These are phyloP conservation scores for Sarocladiaceae sp. DNA, from an alignment of 2,329 filamentous ascomycete species.

Conservation along the genomic window DNA sequence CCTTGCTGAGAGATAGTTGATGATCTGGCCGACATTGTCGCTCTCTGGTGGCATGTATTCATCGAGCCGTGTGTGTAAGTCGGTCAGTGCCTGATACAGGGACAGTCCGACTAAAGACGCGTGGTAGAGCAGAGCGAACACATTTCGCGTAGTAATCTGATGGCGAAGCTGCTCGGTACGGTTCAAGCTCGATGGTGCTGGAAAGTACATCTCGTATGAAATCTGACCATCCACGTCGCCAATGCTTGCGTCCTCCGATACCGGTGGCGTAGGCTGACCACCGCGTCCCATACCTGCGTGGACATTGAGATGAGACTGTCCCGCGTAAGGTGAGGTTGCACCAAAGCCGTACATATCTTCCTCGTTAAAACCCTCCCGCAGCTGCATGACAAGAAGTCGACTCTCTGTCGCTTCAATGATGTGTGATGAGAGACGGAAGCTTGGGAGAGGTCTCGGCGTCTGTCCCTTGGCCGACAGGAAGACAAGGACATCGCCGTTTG, in stretches of 20 bases:
- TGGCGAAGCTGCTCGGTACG: conserved; percentile 46
- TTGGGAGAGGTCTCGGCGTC: conserved; percentile 27
- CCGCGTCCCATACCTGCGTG: conserved; percentile 1
- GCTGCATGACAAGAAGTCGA: conserved; percentile 42
- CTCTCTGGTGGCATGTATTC: conserved; percentile 48
- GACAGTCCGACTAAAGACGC: conserved; percentile 60
- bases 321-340: background rate
- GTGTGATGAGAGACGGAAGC: conserved; percentile 52
- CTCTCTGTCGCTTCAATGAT: conserved; percentile 53
- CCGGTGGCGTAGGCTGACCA: conserved; percentile 22
- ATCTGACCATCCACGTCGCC: conserved; percentile 46
- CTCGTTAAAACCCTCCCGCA: conserved; percentile 47
- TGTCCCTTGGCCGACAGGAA: conserved; percentile 43
- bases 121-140: conserved; percentile 59
- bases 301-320: background rate
- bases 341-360: conserved; percentile 19
- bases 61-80: conserved; percentile 55
- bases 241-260: conserved; percentile 33
- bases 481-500: conserved; percentile 53
- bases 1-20: conserved; percentile 52
- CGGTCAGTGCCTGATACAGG: conserved; percentile 55
- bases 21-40: conserved; percentile 53
- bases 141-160: conserved; percentile 61
- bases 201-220: conserved; percentile 58
- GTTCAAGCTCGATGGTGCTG: conserved; percentile 43